These are phyloP conservation scores for Tuber umbilicatum DNA, from an alignment of 495 filamentous ascomycete genomes.

Conservation along the genomic window DNA sequence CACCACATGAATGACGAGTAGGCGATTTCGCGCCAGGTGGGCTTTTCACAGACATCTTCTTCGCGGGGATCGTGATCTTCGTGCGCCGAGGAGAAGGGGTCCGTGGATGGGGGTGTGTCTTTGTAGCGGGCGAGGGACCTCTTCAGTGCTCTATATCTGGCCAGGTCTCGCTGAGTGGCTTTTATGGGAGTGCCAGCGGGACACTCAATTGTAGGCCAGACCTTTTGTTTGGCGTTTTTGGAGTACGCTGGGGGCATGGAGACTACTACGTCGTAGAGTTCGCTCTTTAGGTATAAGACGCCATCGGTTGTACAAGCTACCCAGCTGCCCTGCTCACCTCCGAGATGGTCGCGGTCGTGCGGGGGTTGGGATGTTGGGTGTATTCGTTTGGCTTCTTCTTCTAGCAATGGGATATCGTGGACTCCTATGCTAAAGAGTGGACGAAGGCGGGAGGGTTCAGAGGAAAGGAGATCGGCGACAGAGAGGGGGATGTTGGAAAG, in stretches of 20 bases:
- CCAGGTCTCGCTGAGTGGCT: slow-evolving; percentile 84
- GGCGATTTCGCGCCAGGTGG: slow-evolving; percentile 82
- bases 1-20: slow-evolving; percentile 97
- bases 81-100: neutral
- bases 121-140: slow-evolving; percentile 48
- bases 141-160: slow-evolving; percentile 67
- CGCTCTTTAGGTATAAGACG: slow-evolving; percentile 73
- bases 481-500: slow-evolving; percentile 69
- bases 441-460: slow-evolving; percentile 59
- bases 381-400: slow-evolving; percentile 45
- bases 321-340: slow-evolving; percentile 63
- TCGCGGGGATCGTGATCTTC: slow-evolving; percentile 35
- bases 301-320: slow-evolving; percentile 92
- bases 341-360: slow-evolving; percentile 24
- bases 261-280: slow-evolving; percentile 81
- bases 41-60: slow-evolving; percentile 40
- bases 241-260: slow-evolving; percentile 64
- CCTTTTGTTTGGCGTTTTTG: slow-evolving; percentile 51
- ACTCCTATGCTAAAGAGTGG: slow-evolving; percentile 86
- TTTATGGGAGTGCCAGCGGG: slow-evolving; percentile 58
- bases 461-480: slow-evolving; percentile 56
- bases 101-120: slow-evolving; percentile 15
- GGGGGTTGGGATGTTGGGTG: slow-evolving; percentile 24
- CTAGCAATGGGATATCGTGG: slow-evolving; percentile 78
- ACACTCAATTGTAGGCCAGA: slow-evolving; percentile 71